Conservation (phyloP, 148 eudicot species). For the Arbutus unedo region DNA sequence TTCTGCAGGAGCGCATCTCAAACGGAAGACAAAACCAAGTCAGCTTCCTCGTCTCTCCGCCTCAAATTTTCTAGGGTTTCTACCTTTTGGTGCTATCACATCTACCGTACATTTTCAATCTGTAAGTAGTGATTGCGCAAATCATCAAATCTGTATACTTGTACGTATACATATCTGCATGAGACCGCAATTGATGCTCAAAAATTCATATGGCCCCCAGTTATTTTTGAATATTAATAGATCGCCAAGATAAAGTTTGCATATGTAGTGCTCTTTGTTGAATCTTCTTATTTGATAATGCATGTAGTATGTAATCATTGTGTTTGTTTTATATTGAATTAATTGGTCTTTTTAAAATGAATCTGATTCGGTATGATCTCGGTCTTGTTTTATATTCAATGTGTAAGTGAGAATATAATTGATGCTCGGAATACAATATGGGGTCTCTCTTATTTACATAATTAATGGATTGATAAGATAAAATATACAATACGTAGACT, state of each 20-base stretch:
- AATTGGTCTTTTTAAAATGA: not conserved
- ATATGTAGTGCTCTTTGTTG: not conserved
- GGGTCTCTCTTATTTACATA: not conserved
- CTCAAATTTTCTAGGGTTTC: slow-evolving; percentile 2
- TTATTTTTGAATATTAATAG: not conserved
- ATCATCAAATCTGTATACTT: not conserved
- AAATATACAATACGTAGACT: not conserved
- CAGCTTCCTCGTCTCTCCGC: not conserved
- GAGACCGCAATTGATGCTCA: not conserved
- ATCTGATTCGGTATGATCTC: not conserved
- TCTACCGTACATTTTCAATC: not conserved
- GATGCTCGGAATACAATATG: not conserved
- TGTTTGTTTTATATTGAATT: not conserved
- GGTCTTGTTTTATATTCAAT: not conserved
- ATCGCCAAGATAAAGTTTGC: not conserved
- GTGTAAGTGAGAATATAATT: not conserved
- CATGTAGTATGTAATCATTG: not conserved
- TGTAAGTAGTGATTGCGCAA: not conserved
- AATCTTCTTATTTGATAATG: not conserved
- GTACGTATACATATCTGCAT: not conserved
- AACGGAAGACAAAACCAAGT: not conserved
- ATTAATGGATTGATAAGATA: not conserved
- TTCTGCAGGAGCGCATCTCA: not conserved
- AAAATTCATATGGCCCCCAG: not conserved
- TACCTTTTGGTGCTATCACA: not conserved